Evolutionary conservation across 2,329 filamentous ascomycete species (phyloP), one percentile per base, ranked within the genome.

Genomic region (Hypoxylon sp.): DNA sequence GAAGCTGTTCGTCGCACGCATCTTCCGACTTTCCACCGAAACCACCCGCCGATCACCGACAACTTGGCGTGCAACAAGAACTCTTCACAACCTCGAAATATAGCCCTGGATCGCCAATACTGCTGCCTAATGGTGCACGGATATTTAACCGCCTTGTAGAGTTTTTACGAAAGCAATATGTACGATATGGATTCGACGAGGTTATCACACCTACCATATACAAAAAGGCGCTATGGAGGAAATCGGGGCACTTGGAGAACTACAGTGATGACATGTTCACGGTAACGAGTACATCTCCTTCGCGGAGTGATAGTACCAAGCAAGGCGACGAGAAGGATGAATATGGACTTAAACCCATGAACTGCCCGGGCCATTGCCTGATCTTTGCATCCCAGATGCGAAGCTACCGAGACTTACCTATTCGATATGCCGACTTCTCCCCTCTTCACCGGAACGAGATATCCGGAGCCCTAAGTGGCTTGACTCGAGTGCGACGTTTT

Each of bases 371-470:
- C 29, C 95, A 98, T 82, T 97, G 93, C 81, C 83, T 96, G 72
- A 91, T 98, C 76, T 97, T 97, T 80, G 89, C 87, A 54, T 91
- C 95, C 80, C 88, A 92, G 59, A 92, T 93, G 77, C 88, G 93
- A 75, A 96, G 92, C 81, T 97, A 98, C 81, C 87, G 92, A 76
- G 94, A 98, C 75, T 84, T 99, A 65, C 96, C 96, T 29, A 91
- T 97, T 82, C 88, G 96, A 77, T 92, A 97, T 82, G 95, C 96
- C 56, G 96, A 99, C 79, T 98, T 98, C 80, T 95, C 95, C 80
- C 93, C 97, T 26, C 86, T 99, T 57, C 96, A 99, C 83, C 89
- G 96, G 63, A 98, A 99, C 79, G 96, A 99, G 81, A 91, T 94
- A 35, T 98, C 94, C 1, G 96, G 96, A 60, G 95, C 96, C 3